Base-by-base conservation (phyloP, 2,329 filamentous ascomycete species). In the Emydomyces testavorans region DNA sequence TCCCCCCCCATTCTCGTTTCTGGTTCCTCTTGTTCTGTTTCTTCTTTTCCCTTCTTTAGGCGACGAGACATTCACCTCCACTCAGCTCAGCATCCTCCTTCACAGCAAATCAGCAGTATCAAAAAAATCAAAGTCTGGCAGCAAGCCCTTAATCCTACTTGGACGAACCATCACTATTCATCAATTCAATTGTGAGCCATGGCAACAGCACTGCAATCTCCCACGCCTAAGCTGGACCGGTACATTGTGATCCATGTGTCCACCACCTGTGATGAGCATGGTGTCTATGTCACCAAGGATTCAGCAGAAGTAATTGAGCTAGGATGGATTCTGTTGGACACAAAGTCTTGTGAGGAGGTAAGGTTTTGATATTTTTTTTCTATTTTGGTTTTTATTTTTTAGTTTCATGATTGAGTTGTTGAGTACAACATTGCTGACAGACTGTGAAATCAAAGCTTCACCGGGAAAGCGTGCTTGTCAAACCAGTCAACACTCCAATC, bases 231-330 rank as follows among this genome's bases (percentile, higher is more conserved):
- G 71, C 79, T 94, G 70, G 92, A 98, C 73, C 85, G 90, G 67
- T 98, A 94, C 71, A 84, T 95, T 57, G 86, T 98, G 62, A 94
- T 96, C 66, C 92, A 98, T 70, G 90, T 96, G 63, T 92, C 92
- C 55, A 98, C 92, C 29, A 98, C 92, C 58, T 98, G 92, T 71
- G 92, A 98, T 68, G 92, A 98, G 69, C 92, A 98, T 71, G 92
- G 92, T 54, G 92, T 98, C 56, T 98, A 98, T 69, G 92, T 98
- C 51, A 98, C 92, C 52, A 96, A 96, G 71, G 92, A 98, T 71
- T 96, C 92, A 51, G 92, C 92, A 53, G 92, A 98, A 73, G 92
- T 98, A 57, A 98, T 98, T 68, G 92, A 98, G 77, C 78, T 98
- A 64, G 92, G 90, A 55, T 98, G 92, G 92, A 94, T 96, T 63